Percentiles rank a stretch among this genome's conserved stretches.
Conservation (phyloP, 352 stramenopile genomes). For the Globisporangium orthogonon region DNA sequence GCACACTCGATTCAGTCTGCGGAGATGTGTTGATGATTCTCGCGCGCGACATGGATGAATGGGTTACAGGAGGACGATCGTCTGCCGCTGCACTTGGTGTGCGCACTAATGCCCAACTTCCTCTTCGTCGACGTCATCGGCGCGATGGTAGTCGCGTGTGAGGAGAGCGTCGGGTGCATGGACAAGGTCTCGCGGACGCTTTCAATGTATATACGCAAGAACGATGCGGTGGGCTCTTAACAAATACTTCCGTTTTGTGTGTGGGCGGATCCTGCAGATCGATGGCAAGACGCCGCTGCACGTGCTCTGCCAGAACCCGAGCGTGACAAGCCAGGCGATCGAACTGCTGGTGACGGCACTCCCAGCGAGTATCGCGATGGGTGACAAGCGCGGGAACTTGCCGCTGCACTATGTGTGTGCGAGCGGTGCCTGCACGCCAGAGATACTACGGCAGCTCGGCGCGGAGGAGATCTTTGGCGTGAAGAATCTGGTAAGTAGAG, state of each 20-base stretch:
- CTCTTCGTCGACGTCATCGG: slow-evolving; percentile 50
- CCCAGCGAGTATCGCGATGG: slow-evolving; percentile 23
- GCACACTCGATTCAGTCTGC: too few species aligned
- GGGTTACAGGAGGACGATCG: slow-evolving; percentile 23
- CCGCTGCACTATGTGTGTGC: slow-evolving; percentile 48
- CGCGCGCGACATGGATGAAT: too few species aligned
- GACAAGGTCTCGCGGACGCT: slow-evolving; percentile 24
- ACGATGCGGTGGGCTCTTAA: neutral
- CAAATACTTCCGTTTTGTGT: too few species aligned
- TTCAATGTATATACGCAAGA: neutral
- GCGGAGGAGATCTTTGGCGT: slow-evolving; percentile 23
- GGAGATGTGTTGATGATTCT: too few species aligned
- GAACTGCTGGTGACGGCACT: slow-evolving; percentile 25
- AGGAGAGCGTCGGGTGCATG: slow-evolving; percentile 24
- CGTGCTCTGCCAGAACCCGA: slow-evolving; percentile 38
- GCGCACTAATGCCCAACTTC: slow-evolving; percentile 35
- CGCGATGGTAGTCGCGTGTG: slow-evolving; percentile 33
- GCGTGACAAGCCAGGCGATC: slow-evolving; percentile 34
- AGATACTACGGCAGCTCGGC: slow-evolving; percentile 33
- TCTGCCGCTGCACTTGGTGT: slow-evolving; percentile 50
- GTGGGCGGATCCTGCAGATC: neutral
- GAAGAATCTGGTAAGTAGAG: slow-evolving; percentile 29
- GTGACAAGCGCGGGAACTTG: slow-evolving; percentile 34
- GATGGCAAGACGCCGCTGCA: slow-evolving; percentile 48
- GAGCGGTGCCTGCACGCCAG: slow-evolving; percentile 33